Base-by-base conservation (phyloP, 352 stramenopile species). In the Phytophthora foliorum region DNA sequence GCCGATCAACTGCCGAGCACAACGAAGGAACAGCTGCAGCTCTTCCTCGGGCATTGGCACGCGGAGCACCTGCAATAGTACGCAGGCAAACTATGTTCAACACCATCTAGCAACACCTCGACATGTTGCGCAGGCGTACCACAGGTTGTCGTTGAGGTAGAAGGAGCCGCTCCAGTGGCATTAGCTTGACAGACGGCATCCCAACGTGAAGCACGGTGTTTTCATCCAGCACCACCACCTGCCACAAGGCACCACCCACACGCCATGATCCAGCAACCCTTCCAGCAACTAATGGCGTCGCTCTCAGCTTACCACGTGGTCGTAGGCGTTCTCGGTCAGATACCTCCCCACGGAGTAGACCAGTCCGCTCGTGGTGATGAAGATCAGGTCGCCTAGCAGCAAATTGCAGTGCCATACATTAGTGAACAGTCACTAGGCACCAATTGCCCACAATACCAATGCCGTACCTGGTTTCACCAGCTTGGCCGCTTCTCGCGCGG, bases 291-390 rank as follows among this genome's bases (percentile, higher is more conserved):
- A 19, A 24, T 22, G 11, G 25, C 39, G 27, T 44, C 38, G 31
- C 16, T 29, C 13, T 55, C 41, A 57, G 16, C 57, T 41, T 50
- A 93, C 86, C 57, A 93, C 81, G 50, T 93, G 86, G 27, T 93
- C 86, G 48, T 93, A 93, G 10, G 87, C 82, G 36, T 86, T 93
- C 42, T 84, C 73, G 4, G 80, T 87, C 32, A 90, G 25, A 45
- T 81, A 90, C 50, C 86, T 75, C 25, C 74, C 83, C 36, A 88
- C 70, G 17, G 83, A 93, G 51, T 91, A 93, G 8, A 91, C 62
- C 55, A 90, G 77, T 14, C 86, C 86, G 55, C 73, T 89, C 4
- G 86, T 92, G 2, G 83, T 93, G 63, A 92, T 93, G 60, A 93
- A 93, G 52, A 93, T 90, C 45, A 93, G 41, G 61, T 93, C 86